Evolutionary conservation across 2,329 filamentous ascomycete species (phyloP).

Genomic region (Fusarium vanettenii): DNA sequence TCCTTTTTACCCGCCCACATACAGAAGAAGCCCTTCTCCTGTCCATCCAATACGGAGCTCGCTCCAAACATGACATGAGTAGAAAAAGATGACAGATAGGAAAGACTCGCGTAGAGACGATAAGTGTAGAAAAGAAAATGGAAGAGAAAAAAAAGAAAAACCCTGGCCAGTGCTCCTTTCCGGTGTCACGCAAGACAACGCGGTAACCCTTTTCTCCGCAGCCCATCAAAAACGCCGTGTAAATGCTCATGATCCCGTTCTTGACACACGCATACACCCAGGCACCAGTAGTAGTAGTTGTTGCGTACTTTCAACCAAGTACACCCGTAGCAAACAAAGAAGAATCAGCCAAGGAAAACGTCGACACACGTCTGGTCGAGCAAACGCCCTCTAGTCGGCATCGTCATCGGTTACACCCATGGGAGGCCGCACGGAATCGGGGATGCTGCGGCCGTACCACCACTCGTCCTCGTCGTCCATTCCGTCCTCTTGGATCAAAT

Average conservation of each 20-base stretch:
- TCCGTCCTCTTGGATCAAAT: constrained; percentile 72
- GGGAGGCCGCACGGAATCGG: constrained; percentile 66
- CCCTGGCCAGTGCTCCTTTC: constrained; percentile 29
- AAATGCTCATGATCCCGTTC: constrained; percentile 45
- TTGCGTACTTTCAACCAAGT: constrained; percentile 20
- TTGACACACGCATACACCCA: constrained; percentile 38
- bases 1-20: constrained; percentile 6
- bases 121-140: constrained; percentile 36
- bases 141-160: constrained; percentile 6
- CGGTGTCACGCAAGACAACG: constrained; percentile 31
- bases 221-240: constrained; percentile 43
- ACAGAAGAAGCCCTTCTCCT: neutral
- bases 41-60: neutral
- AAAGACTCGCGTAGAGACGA: constrained; percentile 31
- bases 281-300: constrained; percentile 19
- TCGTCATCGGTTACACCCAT: constrained; percentile 64
- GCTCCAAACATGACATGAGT: neutral
- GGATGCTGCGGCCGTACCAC: constrained; percentile 66
- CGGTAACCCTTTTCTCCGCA: constrained; percentile 35
- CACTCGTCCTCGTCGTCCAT: constrained; percentile 71
- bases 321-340: constrained; percentile 24
- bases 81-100: constrained; percentile 11
- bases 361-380: constrained; percentile 16
- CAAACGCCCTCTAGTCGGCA: constrained; percentile 46
- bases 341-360: constrained; percentile 27